Evolutionary conservation across 2,329 filamentous ascomycete genomes (phyloP).

Genomic region (Ceratocystis papillata): DNA sequence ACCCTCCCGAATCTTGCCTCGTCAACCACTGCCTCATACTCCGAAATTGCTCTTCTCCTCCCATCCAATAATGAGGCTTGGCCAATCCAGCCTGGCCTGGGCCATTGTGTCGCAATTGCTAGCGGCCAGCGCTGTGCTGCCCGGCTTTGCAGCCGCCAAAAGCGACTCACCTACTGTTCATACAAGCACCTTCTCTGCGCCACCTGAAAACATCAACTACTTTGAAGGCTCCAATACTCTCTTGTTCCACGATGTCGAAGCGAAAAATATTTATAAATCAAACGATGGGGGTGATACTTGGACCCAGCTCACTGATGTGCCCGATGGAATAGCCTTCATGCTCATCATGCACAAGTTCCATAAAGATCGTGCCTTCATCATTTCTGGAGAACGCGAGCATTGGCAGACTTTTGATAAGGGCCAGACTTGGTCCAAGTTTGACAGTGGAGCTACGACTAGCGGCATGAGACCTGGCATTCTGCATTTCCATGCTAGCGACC

Average conservation of each 20-base stretch:
- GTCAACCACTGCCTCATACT: background rate
- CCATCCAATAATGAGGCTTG: slow-evolving; percentile 19
- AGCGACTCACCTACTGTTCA: slow-evolving; percentile 54
- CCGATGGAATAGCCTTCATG: slow-evolving; percentile 49
- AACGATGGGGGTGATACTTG: slow-evolving; percentile 70
- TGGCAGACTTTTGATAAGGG: slow-evolving; percentile 78
- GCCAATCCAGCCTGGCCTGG: slow-evolving; percentile 20
- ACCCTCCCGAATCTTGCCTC: background rate
- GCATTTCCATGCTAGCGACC: slow-evolving; percentile 72
- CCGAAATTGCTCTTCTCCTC: background rate
- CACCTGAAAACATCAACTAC: slow-evolving; percentile 65
- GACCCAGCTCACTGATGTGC: slow-evolving; percentile 53
- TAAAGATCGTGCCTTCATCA: slow-evolving; percentile 63
- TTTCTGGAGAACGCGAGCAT: slow-evolving; percentile 59
- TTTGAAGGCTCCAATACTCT: slow-evolving; percentile 82
- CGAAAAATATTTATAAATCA: slow-evolving; percentile 62
- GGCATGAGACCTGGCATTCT: slow-evolving; percentile 44
- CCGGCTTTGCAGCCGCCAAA: slow-evolving; percentile 37
- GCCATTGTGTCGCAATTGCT: slow-evolving; percentile 20
- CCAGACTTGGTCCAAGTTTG: slow-evolving; percentile 67
- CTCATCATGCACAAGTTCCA: slow-evolving; percentile 72
- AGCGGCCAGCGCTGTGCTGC: slow-evolving; percentile 14
- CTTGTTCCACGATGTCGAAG: slow-evolving; percentile 57
- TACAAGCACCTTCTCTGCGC: slow-evolving; percentile 53
- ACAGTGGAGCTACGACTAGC: slow-evolving; percentile 48